Evolutionary conservation across 2,329 filamentous ascomycete species (phyloP).

Genomic region (Aspergillus pseudotamarii): DNA sequence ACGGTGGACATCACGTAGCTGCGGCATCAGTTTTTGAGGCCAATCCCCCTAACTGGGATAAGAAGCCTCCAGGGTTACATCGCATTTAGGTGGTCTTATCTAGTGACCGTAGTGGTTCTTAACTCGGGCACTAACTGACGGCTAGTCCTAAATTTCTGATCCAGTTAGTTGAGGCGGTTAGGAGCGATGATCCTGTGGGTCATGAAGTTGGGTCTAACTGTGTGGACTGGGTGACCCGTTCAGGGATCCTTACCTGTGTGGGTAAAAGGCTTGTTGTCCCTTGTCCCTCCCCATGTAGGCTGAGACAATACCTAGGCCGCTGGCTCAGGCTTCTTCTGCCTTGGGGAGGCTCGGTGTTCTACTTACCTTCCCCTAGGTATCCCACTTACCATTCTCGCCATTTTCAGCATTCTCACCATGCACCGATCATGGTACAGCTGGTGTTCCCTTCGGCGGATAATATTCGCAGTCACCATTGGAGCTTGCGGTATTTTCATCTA

Average conservation of each 20-base stretch:
- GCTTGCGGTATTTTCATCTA: constrained; percentile 8
- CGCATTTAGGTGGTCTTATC: background rate
- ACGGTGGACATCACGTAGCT: background rate
- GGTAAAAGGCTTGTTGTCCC: background rate
- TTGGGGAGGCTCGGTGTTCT: constrained; percentile 1
- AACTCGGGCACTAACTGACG: background rate
- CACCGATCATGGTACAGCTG: background rate
- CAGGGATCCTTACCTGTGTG: constrained; percentile 1
- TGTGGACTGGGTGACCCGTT: background rate
- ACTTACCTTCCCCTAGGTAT: background rate
- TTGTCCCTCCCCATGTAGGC: background rate
- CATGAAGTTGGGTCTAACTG: constrained; percentile 2
- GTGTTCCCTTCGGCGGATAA: constrained; percentile 4
- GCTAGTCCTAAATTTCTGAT: background rate
- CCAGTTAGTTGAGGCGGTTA: background rate
- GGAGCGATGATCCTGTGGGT: constrained; percentile 4
- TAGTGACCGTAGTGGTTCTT: background rate
- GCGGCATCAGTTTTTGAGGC: background rate
- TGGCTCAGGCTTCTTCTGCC: background rate
- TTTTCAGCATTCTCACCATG: constrained; percentile 1
- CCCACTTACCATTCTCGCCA: background rate
- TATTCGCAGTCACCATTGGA: background rate
- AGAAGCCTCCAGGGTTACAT: background rate
- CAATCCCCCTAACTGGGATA: background rate
- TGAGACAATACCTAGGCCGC: background rate